A percentile compares a stretch with the other conserved stretches of the same genome.
Conservation (phyloP, 2,329 filamentous ascomycete genomes). For the Fusarium keratoplasticum region DNA sequence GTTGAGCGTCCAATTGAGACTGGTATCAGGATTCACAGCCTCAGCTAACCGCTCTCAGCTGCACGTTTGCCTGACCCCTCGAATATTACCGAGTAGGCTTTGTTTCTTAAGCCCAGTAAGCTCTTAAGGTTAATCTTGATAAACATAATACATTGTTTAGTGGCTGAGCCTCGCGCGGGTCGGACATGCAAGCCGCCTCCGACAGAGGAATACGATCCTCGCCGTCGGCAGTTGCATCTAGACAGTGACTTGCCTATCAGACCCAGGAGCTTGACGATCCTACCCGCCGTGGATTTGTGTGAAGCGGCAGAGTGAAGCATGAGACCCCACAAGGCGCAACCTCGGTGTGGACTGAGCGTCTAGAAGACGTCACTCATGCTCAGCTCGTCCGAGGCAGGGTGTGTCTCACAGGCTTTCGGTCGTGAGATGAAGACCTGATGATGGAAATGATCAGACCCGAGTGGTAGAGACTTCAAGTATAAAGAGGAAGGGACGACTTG, state of each 20-base stretch:
- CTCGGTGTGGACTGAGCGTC: not conserved
- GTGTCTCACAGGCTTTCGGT: not conserved
- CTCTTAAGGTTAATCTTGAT: not conserved
- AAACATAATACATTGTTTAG: not conserved
- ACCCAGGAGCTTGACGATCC: not conserved
- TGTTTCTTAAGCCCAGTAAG: not conserved
- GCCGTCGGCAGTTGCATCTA: not conserved
- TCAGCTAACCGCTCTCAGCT: not conserved
- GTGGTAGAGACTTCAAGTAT: not conserved
- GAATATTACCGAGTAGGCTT: rapidly evolving
- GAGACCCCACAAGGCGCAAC: not conserved
- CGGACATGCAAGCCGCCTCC: not conserved
- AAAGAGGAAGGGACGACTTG: not conserved
- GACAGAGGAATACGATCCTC: not conserved
- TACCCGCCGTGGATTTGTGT: not conserved
- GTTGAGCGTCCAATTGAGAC: not conserved
- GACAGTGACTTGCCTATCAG: not conserved
- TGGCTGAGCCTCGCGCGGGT: not conserved
- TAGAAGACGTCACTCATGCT: not conserved
- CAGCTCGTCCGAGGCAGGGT: not conserved
- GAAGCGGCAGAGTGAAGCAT: not conserved
- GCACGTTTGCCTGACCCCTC: not conserved
- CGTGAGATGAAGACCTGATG: not conserved
- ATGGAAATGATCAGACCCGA: not conserved
- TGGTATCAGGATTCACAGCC: not conserved